Evolutionary conservation across 352 stramenopile genomes (phyloP).

Genomic region (Hyphochytrium catenoides): DNA sequence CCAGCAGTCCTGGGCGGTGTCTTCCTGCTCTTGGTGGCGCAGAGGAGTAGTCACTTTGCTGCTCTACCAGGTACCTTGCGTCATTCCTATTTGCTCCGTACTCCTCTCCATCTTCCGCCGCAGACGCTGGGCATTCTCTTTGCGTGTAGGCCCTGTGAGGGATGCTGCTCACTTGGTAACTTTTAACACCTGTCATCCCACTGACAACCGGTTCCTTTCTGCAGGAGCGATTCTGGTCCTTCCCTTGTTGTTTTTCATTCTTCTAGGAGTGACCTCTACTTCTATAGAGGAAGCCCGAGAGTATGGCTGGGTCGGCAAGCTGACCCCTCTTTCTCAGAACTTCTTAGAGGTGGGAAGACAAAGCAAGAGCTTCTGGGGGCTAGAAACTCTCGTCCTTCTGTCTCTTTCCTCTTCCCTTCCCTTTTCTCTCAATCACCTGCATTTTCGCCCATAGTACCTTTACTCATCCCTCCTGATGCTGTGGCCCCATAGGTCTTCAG

Average conservation of each 20-base stretch:
- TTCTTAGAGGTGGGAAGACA: constrained; percentile 42
- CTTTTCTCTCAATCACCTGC: too few relatives aligned
- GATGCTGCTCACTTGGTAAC: neutral
- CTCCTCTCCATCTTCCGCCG: too few relatives aligned
- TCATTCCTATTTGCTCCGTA: too few relatives aligned
- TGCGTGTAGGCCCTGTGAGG: neutral
- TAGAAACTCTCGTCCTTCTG: too few relatives aligned
- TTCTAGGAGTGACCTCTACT: constrained; percentile 37
- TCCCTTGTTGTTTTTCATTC: constrained; percentile 66
- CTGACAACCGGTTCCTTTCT: constrained; percentile 35
- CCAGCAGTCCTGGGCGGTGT: constrained; percentile 56
- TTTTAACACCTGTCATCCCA: neutral
- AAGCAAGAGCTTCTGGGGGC: too few relatives aligned
- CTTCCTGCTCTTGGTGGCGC: constrained; percentile 45
- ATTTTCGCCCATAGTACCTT: too few relatives aligned
- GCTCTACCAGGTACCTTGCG: too few relatives aligned
- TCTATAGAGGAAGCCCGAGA: constrained; percentile 69
- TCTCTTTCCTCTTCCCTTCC: too few relatives aligned
- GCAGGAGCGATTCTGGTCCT: constrained; percentile 59
- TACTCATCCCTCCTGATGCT: too few relatives aligned
- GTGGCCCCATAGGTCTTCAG: constrained; percentile 46
- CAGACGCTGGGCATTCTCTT: too few relatives aligned
- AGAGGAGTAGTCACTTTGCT: too few relatives aligned
- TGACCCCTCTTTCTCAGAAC: constrained; percentile 19
- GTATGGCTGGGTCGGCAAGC: constrained; percentile 65